phyloP scores from a whole-genome alignment of 2,329 filamentous ascomycete species.

The Penicillium rolfsii region DNA sequence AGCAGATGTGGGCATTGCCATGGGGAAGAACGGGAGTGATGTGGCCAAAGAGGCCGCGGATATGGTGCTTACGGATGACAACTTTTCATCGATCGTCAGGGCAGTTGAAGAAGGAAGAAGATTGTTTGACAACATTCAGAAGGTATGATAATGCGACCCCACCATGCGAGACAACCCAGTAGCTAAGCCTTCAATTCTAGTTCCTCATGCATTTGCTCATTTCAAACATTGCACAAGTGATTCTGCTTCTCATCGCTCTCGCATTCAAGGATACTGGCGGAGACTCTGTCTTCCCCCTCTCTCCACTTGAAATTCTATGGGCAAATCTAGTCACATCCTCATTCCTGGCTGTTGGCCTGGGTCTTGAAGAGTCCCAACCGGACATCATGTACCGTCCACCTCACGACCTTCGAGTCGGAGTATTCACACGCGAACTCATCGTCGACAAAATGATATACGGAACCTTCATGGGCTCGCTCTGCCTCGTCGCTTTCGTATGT shows the following conservation, averaged over 20 bases:
- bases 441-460: conserved; percentile 49
- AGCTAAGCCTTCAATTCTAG: conserved; percentile 16
- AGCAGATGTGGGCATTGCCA: conserved; percentile 84
- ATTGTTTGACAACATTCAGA: conserved; percentile 89
- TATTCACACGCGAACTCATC: conserved; percentile 48
- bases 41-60: conserved; percentile 80
- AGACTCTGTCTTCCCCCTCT: conserved; percentile 81
- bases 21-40: conserved; percentile 82
- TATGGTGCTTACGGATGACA: conserved; percentile 70
- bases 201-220: conserved; percentile 79
- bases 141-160: conserved; percentile 68
- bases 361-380: conserved; percentile 72
- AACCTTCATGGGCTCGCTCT: conserved; percentile 52
- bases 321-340: conserved; percentile 89
- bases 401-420: conserved; percentile 57
- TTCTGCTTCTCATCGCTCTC: conserved; percentile 76
- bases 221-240: conserved; percentile 82
- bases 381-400: conserved; percentile 82
- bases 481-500: conserved; percentile 44
- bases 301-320: conserved; percentile 85
- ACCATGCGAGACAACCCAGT: conserved; percentile 60
- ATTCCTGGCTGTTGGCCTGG: conserved; percentile 82
- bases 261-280: conserved; percentile 72
- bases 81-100: conserved; percentile 83
- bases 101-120: conserved; percentile 81